phyloP scores from a whole-genome alignment of 108 stramenopile species.

The Skeletonema potamos region DNA sequence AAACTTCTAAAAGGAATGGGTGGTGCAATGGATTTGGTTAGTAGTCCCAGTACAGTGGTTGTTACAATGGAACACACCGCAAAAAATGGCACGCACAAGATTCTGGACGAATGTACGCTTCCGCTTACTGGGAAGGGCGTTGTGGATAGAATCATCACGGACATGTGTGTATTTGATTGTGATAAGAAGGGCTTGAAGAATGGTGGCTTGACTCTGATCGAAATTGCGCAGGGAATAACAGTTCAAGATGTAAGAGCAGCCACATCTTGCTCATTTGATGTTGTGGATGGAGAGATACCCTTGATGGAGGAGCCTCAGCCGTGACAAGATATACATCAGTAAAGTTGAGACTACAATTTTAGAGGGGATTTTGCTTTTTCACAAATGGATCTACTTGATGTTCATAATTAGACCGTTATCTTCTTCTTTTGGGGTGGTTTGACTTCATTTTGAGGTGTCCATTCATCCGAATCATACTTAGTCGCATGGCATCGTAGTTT shows the following conservation, averaged over 20 bases:
- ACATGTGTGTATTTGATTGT: constrained; percentile 89
- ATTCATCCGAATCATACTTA: too few species aligned
- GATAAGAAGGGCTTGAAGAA: constrained; percentile 56
- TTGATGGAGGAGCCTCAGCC: constrained; percentile 35
- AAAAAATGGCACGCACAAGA: constrained; percentile 88
- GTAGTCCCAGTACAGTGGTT: constrained; percentile 79
- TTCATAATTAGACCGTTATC: too few species aligned
- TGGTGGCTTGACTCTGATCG: constrained; percentile 70
- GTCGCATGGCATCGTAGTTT: too few species aligned
- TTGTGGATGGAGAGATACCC: constrained; percentile 39
- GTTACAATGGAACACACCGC: constrained; percentile 95
- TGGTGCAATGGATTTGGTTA: constrained; percentile 95
- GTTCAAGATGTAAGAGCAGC: constrained; percentile 66
- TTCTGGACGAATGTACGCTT: constrained; percentile 79
- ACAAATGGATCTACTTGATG: too few species aligned
- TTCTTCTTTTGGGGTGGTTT: too few species aligned
- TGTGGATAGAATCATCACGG: constrained; percentile 93
- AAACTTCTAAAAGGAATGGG: constrained; percentile 92
- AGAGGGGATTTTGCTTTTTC: too few species aligned
- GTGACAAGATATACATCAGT: neutral
- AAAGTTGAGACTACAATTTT: neutral
- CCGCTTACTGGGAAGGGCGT: constrained; percentile 89
- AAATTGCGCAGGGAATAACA: constrained; percentile 72
- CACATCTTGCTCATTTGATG: constrained; percentile 60
- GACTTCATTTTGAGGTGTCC: too few species aligned